Evolutionary conservation across 345 rosid species (phyloP).

Genomic region (Citrus cavaleriei): DNA sequence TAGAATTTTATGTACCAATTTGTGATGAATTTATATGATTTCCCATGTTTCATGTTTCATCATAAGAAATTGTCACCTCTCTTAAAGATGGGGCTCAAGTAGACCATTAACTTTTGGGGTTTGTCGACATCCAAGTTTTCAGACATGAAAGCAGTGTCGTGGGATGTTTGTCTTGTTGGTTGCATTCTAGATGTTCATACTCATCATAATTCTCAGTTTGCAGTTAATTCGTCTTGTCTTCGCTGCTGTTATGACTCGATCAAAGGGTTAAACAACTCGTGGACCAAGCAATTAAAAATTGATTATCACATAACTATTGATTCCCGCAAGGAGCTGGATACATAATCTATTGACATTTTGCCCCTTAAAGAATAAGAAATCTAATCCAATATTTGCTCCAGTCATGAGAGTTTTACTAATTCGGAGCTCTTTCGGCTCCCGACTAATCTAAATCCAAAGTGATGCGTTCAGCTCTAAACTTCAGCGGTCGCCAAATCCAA

Average conservation of each 20-base stretch:
- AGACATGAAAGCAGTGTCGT: background rate
- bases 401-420: too few relatives aligned
- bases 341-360: background rate
- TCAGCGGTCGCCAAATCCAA: too few relatives aligned
- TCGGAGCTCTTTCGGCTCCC: too few relatives aligned
- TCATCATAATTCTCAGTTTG: background rate
- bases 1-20: constrained; percentile 9
- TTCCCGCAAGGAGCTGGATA: background rate
- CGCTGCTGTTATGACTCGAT: background rate
- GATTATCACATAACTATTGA: too few relatives aligned
- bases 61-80: background rate
- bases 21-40: constrained; percentile 11
- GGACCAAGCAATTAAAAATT: background rate
- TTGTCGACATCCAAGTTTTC: background rate
- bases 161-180: background rate
- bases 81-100: background rate
- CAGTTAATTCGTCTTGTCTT: background rate
- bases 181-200: background rate
- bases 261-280: background rate
- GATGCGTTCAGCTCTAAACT: too few relatives aligned
- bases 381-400: too few relatives aligned
- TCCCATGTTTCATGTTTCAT: constrained; percentile 1
- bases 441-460: too few relatives aligned
- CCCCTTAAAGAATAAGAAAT: background rate
- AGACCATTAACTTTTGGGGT: background rate